phyloP scores from a whole-genome alignment of 2,329 filamentous ascomycete species.

The Immersiporthe knoxdaviesiana region DNA sequence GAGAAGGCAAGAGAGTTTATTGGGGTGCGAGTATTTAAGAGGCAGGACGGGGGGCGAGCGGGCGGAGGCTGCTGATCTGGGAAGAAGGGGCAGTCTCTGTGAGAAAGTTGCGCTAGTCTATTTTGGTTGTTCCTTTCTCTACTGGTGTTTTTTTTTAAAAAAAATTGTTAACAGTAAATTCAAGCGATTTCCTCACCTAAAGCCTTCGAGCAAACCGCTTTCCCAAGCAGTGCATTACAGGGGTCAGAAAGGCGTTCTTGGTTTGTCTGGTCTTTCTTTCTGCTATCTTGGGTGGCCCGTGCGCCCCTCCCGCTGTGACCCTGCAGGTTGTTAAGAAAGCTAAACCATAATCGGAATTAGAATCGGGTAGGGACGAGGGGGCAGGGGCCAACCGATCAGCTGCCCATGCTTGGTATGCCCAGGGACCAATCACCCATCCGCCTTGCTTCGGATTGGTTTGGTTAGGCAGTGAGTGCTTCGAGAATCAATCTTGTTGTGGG shows the following conservation, averaged over 20 bases:
- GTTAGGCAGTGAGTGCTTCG: too few species aligned
- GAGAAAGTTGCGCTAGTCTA: slow-evolving; percentile 30
- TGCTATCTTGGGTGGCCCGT: slow-evolving; percentile 1
- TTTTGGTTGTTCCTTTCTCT: slow-evolving; percentile 29
- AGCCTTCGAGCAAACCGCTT: not conserved
- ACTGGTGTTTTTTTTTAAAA: slow-evolving; percentile 2
- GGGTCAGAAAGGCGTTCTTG: slow-evolving; percentile 7
- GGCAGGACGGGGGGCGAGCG: not conserved
- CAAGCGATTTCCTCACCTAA: slow-evolving; percentile 12
- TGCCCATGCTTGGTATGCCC: not conserved
- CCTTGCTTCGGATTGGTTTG: too few species aligned
- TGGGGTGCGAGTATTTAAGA: slow-evolving; percentile 25
- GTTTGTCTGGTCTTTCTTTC: not conserved
- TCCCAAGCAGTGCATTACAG: slow-evolving; percentile 11
- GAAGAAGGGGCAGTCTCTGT: not conserved
- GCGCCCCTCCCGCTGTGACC: not conserved
- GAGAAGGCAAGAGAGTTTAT: slow-evolving; percentile 16
- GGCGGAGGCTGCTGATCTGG: slow-evolving; percentile 22
- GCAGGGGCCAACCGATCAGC: not conserved
- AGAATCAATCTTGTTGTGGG: not conserved
- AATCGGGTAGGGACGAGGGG: not conserved
- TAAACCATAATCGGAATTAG: not conserved
- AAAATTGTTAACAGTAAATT: not conserved
- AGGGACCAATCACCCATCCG: too few species aligned
- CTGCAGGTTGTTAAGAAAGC: not conserved